Percentiles rank a stretch among this genome's conserved stretches.
Evolutionary conservation across 805 yeast species (phyloP).

Genomic region (Yarrowia sp.): DNA sequence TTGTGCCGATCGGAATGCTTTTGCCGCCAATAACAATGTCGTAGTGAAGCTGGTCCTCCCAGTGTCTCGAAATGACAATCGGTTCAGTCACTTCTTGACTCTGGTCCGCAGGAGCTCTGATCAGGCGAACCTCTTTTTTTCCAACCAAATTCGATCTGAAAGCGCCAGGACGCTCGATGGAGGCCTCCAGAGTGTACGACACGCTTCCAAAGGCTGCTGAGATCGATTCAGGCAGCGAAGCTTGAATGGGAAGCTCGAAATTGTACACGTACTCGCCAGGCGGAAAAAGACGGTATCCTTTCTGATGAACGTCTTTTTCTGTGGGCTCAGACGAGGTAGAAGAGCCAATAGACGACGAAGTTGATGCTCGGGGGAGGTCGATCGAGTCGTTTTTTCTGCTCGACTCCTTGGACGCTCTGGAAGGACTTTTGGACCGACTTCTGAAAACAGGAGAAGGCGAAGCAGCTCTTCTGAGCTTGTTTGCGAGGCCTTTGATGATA

Average conservation of each 20-base stretch:
- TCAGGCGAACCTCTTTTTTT: slow-evolving; percentile 57
- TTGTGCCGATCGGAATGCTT: slow-evolving; percentile 77
- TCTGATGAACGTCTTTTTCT: slow-evolving; percentile 28
- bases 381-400: background rate
- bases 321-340: background rate
- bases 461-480: slow-evolving; percentile 33
- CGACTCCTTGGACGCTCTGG: background rate
- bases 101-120: slow-evolving; percentile 73
- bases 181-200: slow-evolving; percentile 64
- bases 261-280: slow-evolving; percentile 93
- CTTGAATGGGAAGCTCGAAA: slow-evolving; percentile 83
- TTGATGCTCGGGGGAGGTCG: background rate
- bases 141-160: slow-evolving; percentile 76
- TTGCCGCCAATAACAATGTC: slow-evolving; percentile 91
- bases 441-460: slow-evolving; percentile 30
- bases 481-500: slow-evolving; percentile 31
- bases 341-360: background rate
- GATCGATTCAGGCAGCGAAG: slow-evolving; percentile 78
- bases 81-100: slow-evolving; percentile 91
- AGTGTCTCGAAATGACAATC: slow-evolving; percentile 80
- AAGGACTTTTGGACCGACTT: slow-evolving; percentile 1
- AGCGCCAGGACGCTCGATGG: slow-evolving; percentile 74
- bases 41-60: slow-evolving; percentile 90
- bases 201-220: slow-evolving; percentile 80
- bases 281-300: slow-evolving; percentile 52